Conservation (phyloP, 106 monocot species). For the Iris macrosiphon region DNA sequence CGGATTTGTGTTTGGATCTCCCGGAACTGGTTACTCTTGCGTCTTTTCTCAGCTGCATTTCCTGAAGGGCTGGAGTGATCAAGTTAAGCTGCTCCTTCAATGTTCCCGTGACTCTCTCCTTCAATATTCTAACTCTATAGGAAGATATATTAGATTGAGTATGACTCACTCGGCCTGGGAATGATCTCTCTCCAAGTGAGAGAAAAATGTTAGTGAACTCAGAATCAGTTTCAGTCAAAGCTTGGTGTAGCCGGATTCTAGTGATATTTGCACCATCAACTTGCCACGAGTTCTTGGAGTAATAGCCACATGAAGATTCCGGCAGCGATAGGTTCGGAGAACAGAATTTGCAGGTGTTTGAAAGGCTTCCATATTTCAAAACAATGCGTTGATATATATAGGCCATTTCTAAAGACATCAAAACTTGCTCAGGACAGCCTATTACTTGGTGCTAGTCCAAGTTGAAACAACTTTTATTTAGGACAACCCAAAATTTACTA, state of each 20-base stretch:
- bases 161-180: constrained; percentile 37
- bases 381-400: too few relatives aligned
- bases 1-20: constrained; percentile 45
- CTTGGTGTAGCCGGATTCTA: constrained; percentile 40
- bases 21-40: constrained; percentile 34
- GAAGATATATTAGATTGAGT: too few relatives aligned
- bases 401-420: too few relatives aligned
- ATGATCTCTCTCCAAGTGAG: constrained; percentile 65
- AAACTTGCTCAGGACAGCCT: too few relatives aligned
- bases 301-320: constrained; percentile 51
- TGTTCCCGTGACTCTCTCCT: constrained; percentile 49
- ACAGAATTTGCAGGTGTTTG: constrained; percentile 19
- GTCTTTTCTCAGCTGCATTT: constrained; percentile 56
- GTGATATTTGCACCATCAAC: constrained; percentile 48
- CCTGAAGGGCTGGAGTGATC: constrained; percentile 46
- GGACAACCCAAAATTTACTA: too few relatives aligned
- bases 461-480: too few relatives aligned
- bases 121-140: too few relatives aligned
- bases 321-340: constrained; percentile 19
- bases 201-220: constrained; percentile 53
- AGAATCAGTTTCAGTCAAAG: constrained; percentile 48
- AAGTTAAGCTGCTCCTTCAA: constrained; percentile 56
- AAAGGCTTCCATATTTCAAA: constrained; percentile 26
- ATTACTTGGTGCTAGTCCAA: too few relatives aligned
- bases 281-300: constrained; percentile 58